Evolutionary conservation across 768 basidiomycete genomes (phyloP).

Genomic region (Gymnopilus dilepis): DNA sequence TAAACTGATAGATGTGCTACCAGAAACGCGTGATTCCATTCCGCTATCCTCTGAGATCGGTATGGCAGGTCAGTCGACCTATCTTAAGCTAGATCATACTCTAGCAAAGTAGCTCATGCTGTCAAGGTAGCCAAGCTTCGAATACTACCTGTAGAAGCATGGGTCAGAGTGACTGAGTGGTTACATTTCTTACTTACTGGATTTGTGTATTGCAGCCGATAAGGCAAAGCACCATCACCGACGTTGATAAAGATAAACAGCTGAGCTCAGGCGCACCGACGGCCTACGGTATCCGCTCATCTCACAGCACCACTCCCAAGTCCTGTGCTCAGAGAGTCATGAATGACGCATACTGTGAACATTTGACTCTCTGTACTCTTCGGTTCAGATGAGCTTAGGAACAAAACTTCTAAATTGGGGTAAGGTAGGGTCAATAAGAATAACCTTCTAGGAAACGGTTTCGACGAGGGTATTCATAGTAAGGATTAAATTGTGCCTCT

Average conservation of each 20-base stretch:
- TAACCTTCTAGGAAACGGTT: background rate
- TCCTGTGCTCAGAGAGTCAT: background rate
- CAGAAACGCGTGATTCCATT: background rate
- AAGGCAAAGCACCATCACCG: background rate
- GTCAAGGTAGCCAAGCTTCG: background rate
- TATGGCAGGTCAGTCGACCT: conserved; percentile 3
- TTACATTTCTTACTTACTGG: background rate
- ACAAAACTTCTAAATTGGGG: background rate
- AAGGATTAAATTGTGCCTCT: background rate
- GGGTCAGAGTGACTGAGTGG: background rate
- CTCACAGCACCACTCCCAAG: background rate
- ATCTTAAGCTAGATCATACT: background rate
- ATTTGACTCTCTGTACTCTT: background rate
- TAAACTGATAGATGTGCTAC: conserved; percentile 3
- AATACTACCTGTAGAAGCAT: background rate
- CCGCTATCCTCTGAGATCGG: background rate
- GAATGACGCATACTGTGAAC: background rate
- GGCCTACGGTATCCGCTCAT: background rate
- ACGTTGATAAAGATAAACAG: conserved; percentile 2
- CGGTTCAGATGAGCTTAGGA: background rate
- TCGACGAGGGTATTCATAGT: background rate
- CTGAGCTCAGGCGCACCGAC: background rate
- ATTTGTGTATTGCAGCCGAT: background rate
- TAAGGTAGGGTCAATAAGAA: background rate
- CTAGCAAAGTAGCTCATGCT: background rate